phyloP scores from a whole-genome alignment of 257 asterid species.

The Thymus quinquecostatus region DNA sequence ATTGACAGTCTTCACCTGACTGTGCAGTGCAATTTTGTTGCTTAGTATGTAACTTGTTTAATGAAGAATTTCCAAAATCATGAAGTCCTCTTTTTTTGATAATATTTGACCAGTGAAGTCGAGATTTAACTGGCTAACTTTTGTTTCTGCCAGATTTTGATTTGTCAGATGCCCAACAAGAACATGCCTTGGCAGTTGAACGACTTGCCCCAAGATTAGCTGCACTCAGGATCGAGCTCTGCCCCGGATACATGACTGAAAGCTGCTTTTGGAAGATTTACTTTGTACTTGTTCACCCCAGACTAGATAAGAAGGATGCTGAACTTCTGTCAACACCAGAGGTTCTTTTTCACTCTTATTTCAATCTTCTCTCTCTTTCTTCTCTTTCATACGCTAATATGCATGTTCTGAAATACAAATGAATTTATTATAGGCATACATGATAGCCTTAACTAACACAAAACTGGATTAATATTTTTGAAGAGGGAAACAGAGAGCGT shows the following conservation, averaged over 20 bases:
- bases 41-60: conserved; percentile 5
- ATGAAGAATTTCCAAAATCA: conserved; percentile 10
- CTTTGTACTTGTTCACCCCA: conserved; percentile 87
- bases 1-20: not conserved
- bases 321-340: conserved; percentile 75
- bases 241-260: conserved; percentile 89
- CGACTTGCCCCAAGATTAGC: conserved; percentile 77
- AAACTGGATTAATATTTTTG: conserved; percentile 3
- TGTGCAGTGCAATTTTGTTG: not conserved
- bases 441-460: conserved; percentile 12
- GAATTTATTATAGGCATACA: not conserved
- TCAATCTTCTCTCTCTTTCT: conserved; percentile 6
- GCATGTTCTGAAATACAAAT: not conserved
- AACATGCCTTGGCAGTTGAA: conserved; percentile 90
- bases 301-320: conserved; percentile 64
- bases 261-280: conserved; percentile 88
- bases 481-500: not conserved
- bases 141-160: conserved; percentile 55
- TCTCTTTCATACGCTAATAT: not conserved
- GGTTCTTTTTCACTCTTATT: conserved; percentile 45
- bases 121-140: conserved; percentile 23
- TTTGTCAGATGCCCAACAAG: conserved; percentile 90
- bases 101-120: conserved; percentile 2
- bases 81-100: conserved; percentile 2
- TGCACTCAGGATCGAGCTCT: conserved; percentile 82